A percentile compares a stretch with the other conserved stretches of the same genome.
phyloP scores from a whole-genome alignment of 805 yeast genomes.

The Cyberlindnera saturnus region DNA sequence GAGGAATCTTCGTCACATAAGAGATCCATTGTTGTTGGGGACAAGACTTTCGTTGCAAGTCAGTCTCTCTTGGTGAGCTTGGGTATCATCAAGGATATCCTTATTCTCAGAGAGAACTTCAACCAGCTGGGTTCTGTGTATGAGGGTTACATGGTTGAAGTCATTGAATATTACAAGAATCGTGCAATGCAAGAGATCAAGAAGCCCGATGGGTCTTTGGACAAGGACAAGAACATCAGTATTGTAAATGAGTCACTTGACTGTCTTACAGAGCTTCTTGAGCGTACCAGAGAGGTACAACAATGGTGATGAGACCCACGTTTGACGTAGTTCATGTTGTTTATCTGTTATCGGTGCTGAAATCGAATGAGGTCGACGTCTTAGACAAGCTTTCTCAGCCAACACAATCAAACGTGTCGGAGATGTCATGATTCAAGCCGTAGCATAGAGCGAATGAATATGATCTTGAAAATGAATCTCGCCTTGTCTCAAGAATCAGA shows the following conservation, averaged over 20 bases:
- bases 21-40: conserved; percentile 42
- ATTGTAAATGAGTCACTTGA: conserved; percentile 38
- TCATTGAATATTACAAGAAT: conserved; percentile 46
- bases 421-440: too few relatives aligned
- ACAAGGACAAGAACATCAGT: conserved; percentile 29
- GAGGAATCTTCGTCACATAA: conserved; percentile 25
- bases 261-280: conserved; percentile 31
- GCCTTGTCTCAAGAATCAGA: too few relatives aligned
- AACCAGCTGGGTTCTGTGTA: conserved; percentile 36
- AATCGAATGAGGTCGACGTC: too few relatives aligned
- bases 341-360: too few relatives aligned
- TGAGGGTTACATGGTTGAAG: conserved; percentile 37
- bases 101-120: conserved; percentile 51
- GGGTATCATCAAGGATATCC: conserved; percentile 40
- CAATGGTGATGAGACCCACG: conserved; percentile 2
- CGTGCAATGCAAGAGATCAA: conserved; percentile 28
- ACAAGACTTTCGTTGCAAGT: conserved; percentile 53
- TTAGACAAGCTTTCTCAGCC: too few relatives aligned
- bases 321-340: neutral
- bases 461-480: too few relatives aligned
- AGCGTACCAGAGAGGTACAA: conserved; percentile 10
- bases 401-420: too few relatives aligned
- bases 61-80: conserved; percentile 39
- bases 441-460: too few relatives aligned
- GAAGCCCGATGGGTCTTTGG: conserved; percentile 16